A percentile compares a stretch with the other conserved stretches of the same genome.
Evolutionary conservation across 2,329 filamentous ascomycete species (phyloP).

Genomic region (Phoma herbarum): DNA sequence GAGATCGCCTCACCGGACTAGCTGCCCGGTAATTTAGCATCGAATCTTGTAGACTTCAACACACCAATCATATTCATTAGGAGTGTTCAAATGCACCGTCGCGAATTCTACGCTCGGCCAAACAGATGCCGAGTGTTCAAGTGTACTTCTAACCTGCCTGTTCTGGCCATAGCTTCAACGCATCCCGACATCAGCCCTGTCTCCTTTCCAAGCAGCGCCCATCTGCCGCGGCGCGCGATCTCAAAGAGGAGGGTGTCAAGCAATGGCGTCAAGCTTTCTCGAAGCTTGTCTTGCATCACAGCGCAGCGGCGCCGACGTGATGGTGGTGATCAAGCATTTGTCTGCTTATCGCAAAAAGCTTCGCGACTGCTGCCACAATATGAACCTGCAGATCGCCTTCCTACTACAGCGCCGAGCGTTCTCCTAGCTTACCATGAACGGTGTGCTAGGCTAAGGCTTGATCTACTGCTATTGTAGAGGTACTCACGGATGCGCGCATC

Average conservation of each 20-base stretch:
- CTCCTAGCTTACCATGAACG: slow-evolving; percentile 3
- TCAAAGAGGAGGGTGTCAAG: slow-evolving; percentile 25
- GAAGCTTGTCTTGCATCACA: slow-evolving; percentile 27
- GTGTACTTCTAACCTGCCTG: slow-evolving; percentile 26
- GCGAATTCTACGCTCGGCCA: slow-evolving; percentile 13
- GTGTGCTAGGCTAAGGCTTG: slow-evolving; percentile 5
- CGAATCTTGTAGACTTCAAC: not conserved
- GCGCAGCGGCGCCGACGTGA: not conserved
- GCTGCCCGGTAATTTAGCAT: not conserved
- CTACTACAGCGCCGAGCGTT: not conserved
- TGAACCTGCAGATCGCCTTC: slow-evolving; percentile 11
- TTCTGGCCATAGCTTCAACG: slow-evolving; percentile 16
- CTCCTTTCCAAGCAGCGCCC: not conserved
- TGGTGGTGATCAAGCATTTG: slow-evolving; percentile 6
- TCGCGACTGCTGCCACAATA: slow-evolving; percentile 12
- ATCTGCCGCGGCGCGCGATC: slow-evolving; percentile 9
- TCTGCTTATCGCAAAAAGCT: slow-evolving; percentile 19
- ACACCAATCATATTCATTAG: slow-evolving; percentile 6
- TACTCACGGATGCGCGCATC: not conserved
- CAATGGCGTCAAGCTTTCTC: slow-evolving; percentile 25
- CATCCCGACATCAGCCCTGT: slow-evolving; percentile 6
- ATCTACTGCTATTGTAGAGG: slow-evolving; percentile 3
- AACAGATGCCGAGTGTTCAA: slow-evolving; percentile 12
- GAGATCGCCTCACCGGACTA: slow-evolving; percentile 6
- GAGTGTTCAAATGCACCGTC: not conserved